Evolutionary conservation across 495 filamentous ascomycete species (phyloP).

Genomic region (Aspergillus avenaceus): DNA sequence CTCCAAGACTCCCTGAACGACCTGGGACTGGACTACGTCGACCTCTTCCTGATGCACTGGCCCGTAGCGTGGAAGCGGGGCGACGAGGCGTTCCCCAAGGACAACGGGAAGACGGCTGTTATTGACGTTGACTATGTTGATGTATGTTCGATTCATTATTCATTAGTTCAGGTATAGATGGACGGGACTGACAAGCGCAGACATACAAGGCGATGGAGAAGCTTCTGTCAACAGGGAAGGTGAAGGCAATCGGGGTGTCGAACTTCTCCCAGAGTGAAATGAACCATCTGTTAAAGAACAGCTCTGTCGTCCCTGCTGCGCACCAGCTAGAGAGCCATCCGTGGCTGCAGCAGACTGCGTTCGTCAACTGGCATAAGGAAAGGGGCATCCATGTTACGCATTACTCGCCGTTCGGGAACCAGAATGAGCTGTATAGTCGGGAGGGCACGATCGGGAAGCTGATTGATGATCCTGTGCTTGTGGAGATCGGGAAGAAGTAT

Average conservation of each 20-base stretch:
- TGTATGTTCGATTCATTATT: slow-evolving; percentile 25
- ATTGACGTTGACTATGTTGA: slow-evolving; percentile 48
- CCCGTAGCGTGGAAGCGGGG: slow-evolving; percentile 49
- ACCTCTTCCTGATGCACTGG: slow-evolving; percentile 71
- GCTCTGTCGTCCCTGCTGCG: slow-evolving; percentile 56
- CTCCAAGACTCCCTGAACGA: slow-evolving; percentile 57
- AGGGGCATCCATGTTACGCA: slow-evolving; percentile 59
- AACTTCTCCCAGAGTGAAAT: slow-evolving; percentile 71
- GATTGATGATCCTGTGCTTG: slow-evolving; percentile 58
- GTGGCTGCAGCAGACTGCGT: slow-evolving; percentile 57
- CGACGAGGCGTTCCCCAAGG: slow-evolving; percentile 37
- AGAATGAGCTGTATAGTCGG: slow-evolving; percentile 56
- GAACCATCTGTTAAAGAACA: slow-evolving; percentile 60
- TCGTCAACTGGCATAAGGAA: slow-evolving; percentile 49
- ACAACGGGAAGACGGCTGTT: slow-evolving; percentile 40
- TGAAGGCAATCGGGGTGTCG: slow-evolving; percentile 67
- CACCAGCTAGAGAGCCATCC: slow-evolving; percentile 65
- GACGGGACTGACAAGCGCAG: slow-evolving; percentile 15
- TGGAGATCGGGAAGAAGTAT: slow-evolving; percentile 59
- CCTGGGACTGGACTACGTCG: slow-evolving; percentile 61
- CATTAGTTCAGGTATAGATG: background rate
- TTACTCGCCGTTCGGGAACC: slow-evolving; percentile 70
- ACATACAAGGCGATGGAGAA: slow-evolving; percentile 66
- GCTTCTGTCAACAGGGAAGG: slow-evolving; percentile 50
- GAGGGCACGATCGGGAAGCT: slow-evolving; percentile 48